Evolutionary conservation across 192 early-diverging fungal species (phyloP), one percentile per base, ranked within the genome.

Genomic region (Coemansia sp.): DNA sequence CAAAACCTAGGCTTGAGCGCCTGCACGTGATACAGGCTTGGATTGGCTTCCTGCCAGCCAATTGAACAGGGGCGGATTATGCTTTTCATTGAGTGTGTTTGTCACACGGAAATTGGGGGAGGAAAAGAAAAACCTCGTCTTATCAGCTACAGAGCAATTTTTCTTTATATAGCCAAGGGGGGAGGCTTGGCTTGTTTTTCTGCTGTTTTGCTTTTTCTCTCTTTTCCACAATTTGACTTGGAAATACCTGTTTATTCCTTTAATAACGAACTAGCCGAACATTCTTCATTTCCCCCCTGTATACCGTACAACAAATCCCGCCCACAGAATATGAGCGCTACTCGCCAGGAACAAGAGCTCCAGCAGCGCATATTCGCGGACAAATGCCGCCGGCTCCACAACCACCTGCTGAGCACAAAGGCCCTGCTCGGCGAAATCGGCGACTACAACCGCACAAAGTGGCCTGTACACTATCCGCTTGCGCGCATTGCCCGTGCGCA

Each of bases 341-440:
- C 39, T 27, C 50, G 58, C 35, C 29, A 68, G 58, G 70, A 73
- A 14, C 70, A 78, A 29, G 55, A 65, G 45, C 55, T 66, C 20
- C 84, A 87, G 56, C 86, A 91, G 66, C 86, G 83, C 32, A 64
- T 87, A 42, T 96, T 89, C 78, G 85, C 86, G 3, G 86, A 91
- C 61, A 90, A 87, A 64, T 87, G 89, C 64, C 85, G 82, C 25
- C 76, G 84, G 28, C 79, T 96, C 47, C 85, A 89, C 47, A 81
- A 71, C 22, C 78, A 90, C 68, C 86, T 96, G 54, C 57, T 69
- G 22, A 78, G 73, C 67, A 88, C 91, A 27, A 84, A 82, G 61
- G 35, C 73, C 20, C 60, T 93, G 27, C 83, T 93, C 52, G 74
- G 83, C 4, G 89, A 91, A 55, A 82, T 95, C 25, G 77, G 80